Evolutionary conservation across 2,329 filamentous ascomycete species (phyloP), one percentile per base, ranked within the genome.

Genomic region (Furcasterigmium furcatum): DNA sequence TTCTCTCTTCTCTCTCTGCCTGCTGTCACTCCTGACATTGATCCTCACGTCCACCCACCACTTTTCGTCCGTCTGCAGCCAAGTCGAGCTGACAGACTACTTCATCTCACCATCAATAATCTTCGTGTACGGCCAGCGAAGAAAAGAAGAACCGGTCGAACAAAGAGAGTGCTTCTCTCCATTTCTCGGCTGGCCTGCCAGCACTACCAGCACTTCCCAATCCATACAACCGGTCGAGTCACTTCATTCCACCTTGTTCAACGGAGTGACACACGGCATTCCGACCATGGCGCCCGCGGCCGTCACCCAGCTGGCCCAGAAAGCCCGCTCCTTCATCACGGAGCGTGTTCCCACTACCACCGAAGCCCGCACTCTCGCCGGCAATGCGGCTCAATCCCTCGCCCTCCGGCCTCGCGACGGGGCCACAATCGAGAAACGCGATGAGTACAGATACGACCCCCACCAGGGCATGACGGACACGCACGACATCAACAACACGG

Each of bases 401-500:
- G 71, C 71, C 1, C 34, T 42, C 18, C 16, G 29, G 7, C 27
- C 18, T 13, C 27, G 27, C 29, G 68, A 71, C 40, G 57, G 55
- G n/a, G 46, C 48, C 30, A 34, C 42, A 19, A 64, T 70, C 39
- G 55, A 38, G 10, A 2, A 60, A n/a, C 42, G 50, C 32, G 32
- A 52, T 18, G 53, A 58, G 20, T 54, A 59, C 18, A 56, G 63
- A 3, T 47, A 59, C 2, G 60, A 79, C 52, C 71, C 77, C 1
- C 58, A 61, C 9, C 47, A 52, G 4, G 82, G 80, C 46, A 68
- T 74, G 12, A 71, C 80, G n/a, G 66, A 72, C 47, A 78, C 79
- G 2, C 64, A 73, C 32, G 56, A 76, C 46, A 80, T 84, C 65
- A 82, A 77, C 67, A 85, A 85, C 59, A 79, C 76, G 18, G 88